These are phyloP conservation scores for Penicillium brevicompactum DNA, from an alignment of 2,329 filamentous ascomycete species.

Conservation along the genomic window DNA sequence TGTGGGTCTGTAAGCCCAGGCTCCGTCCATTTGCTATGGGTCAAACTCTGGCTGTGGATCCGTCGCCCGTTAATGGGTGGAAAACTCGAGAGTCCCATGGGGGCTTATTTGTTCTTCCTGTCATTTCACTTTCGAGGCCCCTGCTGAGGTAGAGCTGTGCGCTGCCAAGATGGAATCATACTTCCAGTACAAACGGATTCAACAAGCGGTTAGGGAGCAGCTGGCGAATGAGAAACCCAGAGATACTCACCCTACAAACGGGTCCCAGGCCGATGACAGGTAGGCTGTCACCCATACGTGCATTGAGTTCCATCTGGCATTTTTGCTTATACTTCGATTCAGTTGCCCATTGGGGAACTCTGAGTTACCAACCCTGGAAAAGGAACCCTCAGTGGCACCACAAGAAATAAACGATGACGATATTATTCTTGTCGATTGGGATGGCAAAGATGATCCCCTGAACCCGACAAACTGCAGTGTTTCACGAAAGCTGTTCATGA, in stretches of 20 bases:
- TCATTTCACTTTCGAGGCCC: not conserved
- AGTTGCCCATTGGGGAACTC: not conserved
- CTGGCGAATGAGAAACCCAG: constrained; percentile 6
- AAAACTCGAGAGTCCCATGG: not conserved
- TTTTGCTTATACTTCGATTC: not conserved
- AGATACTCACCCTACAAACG: not conserved
- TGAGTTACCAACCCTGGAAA: not conserved
- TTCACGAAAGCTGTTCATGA: constrained; percentile 38
- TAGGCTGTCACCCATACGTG: not conserved
- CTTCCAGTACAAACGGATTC: constrained; percentile 18
- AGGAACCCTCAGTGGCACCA: not conserved
- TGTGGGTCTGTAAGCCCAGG: not conserved
- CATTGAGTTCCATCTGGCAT: not conserved
- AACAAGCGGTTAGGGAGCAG: constrained; percentile 11
- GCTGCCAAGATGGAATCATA: constrained; percentile 18
- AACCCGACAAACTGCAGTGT: constrained; percentile 42
- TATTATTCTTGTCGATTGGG: constrained; percentile 37
- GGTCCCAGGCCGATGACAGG: not conserved
- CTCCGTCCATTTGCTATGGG: not conserved
- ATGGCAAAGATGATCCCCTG: constrained; percentile 37
- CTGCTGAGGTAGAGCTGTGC: not conserved
- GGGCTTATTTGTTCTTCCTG: constrained; percentile 7
- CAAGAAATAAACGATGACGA: not conserved
- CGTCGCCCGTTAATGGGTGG: not conserved
- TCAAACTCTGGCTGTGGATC: not conserved